These are phyloP conservation scores for Pneumocystis murina DNA, from an alignment of 1,139 yeast genomes.

Conservation along the genomic window DNA sequence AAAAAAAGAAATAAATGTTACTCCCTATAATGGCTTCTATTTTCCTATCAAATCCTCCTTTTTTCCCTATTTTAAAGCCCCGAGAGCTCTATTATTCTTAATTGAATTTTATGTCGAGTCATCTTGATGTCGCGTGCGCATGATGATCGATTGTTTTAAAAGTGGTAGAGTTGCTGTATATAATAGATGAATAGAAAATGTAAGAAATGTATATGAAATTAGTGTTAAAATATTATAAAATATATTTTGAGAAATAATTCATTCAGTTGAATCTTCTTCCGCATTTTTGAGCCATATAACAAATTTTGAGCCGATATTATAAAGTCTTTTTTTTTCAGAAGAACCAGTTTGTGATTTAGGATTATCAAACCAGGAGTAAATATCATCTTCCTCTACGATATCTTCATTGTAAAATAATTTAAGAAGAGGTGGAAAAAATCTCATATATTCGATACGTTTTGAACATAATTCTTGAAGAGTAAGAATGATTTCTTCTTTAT, in stretches of 20 bases:
- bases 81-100: not conserved
- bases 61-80: not conserved
- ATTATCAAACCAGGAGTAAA: not conserved
- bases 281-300: not conserved
- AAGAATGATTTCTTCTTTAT: not conserved
- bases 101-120: not conserved
- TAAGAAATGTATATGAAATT: not conserved
- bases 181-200: not conserved
- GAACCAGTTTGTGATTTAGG: not conserved
- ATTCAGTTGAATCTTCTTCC: not conserved
- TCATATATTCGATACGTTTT: not conserved
- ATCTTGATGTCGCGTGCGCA: not conserved
- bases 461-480: not conserved
- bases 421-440: not conserved
- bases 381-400: not conserved
- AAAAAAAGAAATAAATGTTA: too few species aligned
- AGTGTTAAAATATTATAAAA: not conserved
- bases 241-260: not conserved
- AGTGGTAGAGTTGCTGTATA: not conserved
- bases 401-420: not conserved
- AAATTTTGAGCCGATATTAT: not conserved
- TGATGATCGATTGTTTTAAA: not conserved
- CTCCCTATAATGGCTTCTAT: not conserved
- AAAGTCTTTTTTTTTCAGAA: not conserved
- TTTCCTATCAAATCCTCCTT: not conserved